These are phyloP conservation scores for Aquilaria agallochum DNA, from an alignment of 441 rosid genomes.

Conservation along the genomic window DNA sequence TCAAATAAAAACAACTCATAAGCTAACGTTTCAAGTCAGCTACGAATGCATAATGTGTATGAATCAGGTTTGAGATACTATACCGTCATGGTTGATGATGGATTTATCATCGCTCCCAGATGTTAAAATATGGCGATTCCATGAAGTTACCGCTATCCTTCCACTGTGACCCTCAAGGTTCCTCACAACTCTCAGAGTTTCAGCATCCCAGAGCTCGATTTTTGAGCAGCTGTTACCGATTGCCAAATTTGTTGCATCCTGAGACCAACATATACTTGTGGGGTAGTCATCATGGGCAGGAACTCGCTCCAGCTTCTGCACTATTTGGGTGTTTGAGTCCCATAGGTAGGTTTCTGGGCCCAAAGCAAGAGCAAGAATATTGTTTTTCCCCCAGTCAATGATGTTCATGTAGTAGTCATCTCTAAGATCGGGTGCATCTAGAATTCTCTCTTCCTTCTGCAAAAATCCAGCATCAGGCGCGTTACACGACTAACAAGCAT, in stretches of 20 bases:
- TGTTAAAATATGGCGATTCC: conserved; percentile 41
- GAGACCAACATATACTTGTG: conserved; percentile 45
- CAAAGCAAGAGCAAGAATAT: conserved; percentile 41
- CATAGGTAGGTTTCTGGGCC: conserved; percentile 33
- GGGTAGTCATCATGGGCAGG: conserved; percentile 20
- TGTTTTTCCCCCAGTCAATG: conserved; percentile 50
- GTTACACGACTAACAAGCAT: not conserved
- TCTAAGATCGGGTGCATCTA: conserved; percentile 45
- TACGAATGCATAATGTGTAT: not conserved
- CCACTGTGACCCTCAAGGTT: conserved; percentile 33
- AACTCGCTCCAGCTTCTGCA: conserved; percentile 19
- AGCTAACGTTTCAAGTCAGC: not conserved
- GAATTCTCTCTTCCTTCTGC: conserved; percentile 35
- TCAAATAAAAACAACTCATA: not conserved
- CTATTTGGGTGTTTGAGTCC: conserved; percentile 24
- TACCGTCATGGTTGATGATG: conserved; percentile 47
- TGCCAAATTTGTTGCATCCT: conserved; percentile 32
- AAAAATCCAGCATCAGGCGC: conserved; percentile 9
- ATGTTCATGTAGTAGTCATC: conserved; percentile 40
- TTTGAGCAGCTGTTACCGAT: conserved; percentile 36
- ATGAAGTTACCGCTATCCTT: conserved; percentile 34
- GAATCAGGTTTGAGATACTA: not conserved
- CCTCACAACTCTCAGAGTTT: conserved; percentile 44
- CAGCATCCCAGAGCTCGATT: conserved; percentile 44
- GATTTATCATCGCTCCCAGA: conserved; percentile 46